Conservation (phyloP, 2,329 filamentous ascomycete genomes). For the Penicillium brevicompactum region DNA sequence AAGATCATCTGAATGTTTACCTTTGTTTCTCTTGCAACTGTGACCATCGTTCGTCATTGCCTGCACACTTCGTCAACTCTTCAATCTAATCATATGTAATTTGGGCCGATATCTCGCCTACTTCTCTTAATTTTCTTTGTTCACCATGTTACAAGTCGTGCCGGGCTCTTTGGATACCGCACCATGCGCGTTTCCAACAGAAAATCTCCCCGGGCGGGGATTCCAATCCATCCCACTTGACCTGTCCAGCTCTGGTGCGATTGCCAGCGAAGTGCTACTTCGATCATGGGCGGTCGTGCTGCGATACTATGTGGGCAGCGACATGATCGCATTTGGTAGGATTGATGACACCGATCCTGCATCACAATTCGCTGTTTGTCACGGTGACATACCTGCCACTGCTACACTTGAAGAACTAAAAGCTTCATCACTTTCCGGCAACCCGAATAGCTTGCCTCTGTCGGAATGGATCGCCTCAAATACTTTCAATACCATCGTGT, state of each 20-base stretch:
- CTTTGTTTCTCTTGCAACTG: background rate
- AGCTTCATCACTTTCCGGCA: background rate
- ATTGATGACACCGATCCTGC: slow-evolving; percentile 1
- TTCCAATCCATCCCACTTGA: slow-evolving; percentile 10
- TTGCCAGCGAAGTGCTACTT: background rate
- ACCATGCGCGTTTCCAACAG: slow-evolving; percentile 13
- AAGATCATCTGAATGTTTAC: background rate
- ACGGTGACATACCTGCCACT: slow-evolving; percentile 7
- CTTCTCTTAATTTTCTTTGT: background rate
- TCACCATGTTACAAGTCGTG: slow-evolving; percentile 12
- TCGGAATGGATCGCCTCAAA: slow-evolving; percentile 9
- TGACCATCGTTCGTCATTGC: background rate
- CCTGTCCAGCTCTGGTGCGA: background rate
- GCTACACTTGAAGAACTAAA: slow-evolving; percentile 2
- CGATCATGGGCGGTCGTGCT: slow-evolving; percentile 9
- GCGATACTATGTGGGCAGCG: slow-evolving; percentile 12
- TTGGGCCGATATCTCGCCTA: background rate
- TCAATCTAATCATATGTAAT: slow-evolving; percentile 1
- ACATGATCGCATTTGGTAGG: slow-evolving; percentile 9
- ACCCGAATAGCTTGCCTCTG: background rate
- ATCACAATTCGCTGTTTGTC: slow-evolving; percentile 5
- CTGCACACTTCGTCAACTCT: background rate
- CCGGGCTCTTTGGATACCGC: slow-evolving; percentile 8
- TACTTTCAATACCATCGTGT: slow-evolving; percentile 12
- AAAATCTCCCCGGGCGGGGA: slow-evolving; percentile 6